Evolutionary conservation across 2,329 filamentous ascomycete species (phyloP).

Genomic region (Epichloe glyceriae): DNA sequence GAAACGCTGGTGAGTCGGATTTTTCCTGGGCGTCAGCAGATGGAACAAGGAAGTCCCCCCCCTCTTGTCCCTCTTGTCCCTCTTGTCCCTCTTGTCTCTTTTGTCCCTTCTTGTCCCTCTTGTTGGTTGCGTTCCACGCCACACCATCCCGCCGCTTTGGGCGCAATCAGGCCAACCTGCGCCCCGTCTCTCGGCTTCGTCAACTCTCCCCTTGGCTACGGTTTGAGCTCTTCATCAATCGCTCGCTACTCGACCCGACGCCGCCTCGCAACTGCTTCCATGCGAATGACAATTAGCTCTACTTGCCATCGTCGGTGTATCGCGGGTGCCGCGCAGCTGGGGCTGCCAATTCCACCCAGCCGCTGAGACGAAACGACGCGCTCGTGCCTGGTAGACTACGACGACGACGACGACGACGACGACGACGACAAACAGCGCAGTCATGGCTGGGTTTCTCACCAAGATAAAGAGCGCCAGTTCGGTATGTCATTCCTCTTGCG

Average conservation of each 20-base stretch:
- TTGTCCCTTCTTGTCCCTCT: not conserved
- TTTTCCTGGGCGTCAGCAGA: not conserved
- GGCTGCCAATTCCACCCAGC: conserved; percentile 16
- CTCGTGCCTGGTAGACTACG: not conserved
- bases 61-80: not conserved
- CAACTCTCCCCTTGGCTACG: not conserved
- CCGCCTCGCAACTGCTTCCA: not conserved
- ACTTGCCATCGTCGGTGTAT: conserved; percentile 15
- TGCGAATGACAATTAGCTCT: conserved; percentile 4
- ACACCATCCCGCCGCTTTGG: conserved; percentile 1
- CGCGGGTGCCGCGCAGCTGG: conserved; percentile 24
- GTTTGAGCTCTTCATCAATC: not conserved
- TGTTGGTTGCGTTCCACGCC: not conserved
- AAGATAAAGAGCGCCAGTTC: conserved; percentile 43
- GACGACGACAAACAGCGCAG: conserved; percentile 6
- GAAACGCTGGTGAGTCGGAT: not conserved
- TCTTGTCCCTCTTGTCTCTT: too few species aligned
- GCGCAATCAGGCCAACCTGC: conserved; percentile 2
- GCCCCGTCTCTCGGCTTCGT: not conserved
- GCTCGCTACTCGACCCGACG: not conserved
- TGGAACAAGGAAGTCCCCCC: not conserved
- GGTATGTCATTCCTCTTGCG: conserved; percentile 28
- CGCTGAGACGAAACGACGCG: conserved; percentile 3
- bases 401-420: not conserved
- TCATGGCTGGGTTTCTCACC: conserved; percentile 45